Evolutionary conservation across 257 asterid genomes (phyloP), one percentile per base, ranked within the genome.

Genomic region (Nicotiana sylvestris): DNA sequence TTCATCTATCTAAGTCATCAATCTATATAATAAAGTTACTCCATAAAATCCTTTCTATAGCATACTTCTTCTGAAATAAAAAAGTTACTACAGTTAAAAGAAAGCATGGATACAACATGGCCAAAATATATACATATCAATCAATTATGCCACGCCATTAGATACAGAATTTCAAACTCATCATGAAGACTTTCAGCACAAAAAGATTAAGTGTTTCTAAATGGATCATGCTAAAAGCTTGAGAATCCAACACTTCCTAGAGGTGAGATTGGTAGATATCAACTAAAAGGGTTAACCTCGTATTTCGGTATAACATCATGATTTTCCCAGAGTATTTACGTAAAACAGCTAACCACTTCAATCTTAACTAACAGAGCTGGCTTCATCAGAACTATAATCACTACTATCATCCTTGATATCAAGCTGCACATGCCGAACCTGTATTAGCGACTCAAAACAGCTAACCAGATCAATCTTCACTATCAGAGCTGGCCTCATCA

Each of bases 401-500:
- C 95, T 91, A 81, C 93, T 88, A 76, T 90, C 92, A 67, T 94
- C 92, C 61, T 92, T 94, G 81, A 93, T 92, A 82, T 94, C 98
- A 84, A 96, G 99, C 90, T 92, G 92, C 93, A 94, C 95, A 27
- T 88, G 97, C 85, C 95, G 91, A 56, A 92, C 98, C 84, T 94
- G 99, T 85, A 93, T 93, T 2, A 95, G 89, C 86, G 89, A 39
- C 57, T 69, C 57, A 11, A 33, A 57, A 16, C 70, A 51, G 46
- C n/a, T 66, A 39, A 83, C 21, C 56, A 67, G 30, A 79, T 88
- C 89, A 95, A 86, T 90, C 98, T 81, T 94, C 98, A 87, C 94
- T 89, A 30, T 89, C 98, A 69, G 95, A 92, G 86, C 94, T 91
- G 37, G 85, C 95, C 1, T 18, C 90, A 62, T 93, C 98, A 70